Base-by-base conservation (phyloP, 345 rosid genomes). In the Diplotaxis tenuifolia region DNA sequence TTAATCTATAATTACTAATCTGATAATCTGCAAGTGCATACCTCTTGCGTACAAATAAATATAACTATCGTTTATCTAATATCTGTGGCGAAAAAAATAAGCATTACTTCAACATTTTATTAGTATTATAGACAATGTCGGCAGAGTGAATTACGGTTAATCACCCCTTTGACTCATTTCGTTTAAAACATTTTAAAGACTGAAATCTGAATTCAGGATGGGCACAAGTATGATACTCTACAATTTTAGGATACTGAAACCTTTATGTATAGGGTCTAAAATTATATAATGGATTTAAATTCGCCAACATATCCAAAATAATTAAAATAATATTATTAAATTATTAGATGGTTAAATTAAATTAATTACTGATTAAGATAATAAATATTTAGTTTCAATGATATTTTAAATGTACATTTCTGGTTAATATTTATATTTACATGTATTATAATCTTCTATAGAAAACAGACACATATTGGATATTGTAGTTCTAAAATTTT, bases 121-220 rank as follows among this genome's bases (percentile, higher is more conserved):
- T 18, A 67, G 3, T 31, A 21, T 68, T 34, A 22, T 18, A 68
- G 52, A 61, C 18, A 12, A 52, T 3, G 79, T 75, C 69, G 79
- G 74, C 69, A 61, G 63, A 38, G 74, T 53, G 58, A 29, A 23
- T 38, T 61, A 75, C 29, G 79, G 65, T 69, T 62, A 68, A 40
- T 62, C 64, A 62, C 70, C 74, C 74, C 59, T 68, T n/a, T 75
- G 18, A 21, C 67, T 66, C 28, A 50, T 15, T 47, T 52, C 61
- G 20, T 61, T 34, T 14, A 29, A 65, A 49, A 67, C 62, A 22
- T 59, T 67, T 52, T 60, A 11, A 38, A 55, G 32, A 11, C 32
- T 15, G 20, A 59, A 47, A 58, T 66, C 4, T 40, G 7, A 29
- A 29, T 40, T 14, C 12, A 11, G 15, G 47, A 40, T 40, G 47